A percentile compares a stretch with the other conserved stretches of the same genome.
phyloP scores from a whole-genome alignment of 2,329 filamentous ascomycete species.

The Arachnopeziza araneosa region DNA sequence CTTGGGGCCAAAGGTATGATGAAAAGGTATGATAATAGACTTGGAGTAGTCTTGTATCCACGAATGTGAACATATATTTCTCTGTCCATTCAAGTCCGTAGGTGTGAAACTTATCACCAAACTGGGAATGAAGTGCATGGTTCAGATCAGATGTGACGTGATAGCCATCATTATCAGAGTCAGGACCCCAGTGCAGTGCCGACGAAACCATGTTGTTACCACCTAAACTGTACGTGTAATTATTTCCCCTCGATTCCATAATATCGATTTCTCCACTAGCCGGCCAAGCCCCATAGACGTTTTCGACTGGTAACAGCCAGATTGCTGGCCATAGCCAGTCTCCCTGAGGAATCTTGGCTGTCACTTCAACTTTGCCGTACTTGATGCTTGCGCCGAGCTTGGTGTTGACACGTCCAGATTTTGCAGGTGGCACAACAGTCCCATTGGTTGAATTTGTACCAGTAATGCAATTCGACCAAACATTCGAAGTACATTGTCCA shows the following conservation, averaged over 20 bases:
- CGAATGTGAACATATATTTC: conserved; percentile 11
- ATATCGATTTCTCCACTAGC: conserved; percentile 11
- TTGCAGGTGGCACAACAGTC: conserved; percentile 68
- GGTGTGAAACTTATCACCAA: conserved; percentile 6
- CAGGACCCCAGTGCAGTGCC: conserved; percentile 10
- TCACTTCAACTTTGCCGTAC: conserved; percentile 11
- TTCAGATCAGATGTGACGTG: conserved; percentile 3
- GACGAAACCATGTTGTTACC: conserved; percentile 4
- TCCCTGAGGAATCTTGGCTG: conserved; percentile 9
- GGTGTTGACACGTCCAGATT: conserved; percentile 71
- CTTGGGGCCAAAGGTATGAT: conserved; percentile 5
- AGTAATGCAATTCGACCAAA: conserved; percentile 6
- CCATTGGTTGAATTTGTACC: conserved; percentile 31
- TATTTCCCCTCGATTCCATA: conserved; percentile 11
- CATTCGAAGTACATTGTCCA: conserved; percentile 7
- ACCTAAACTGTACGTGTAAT: conserved; percentile 6
- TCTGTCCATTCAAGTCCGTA: conserved; percentile 11
- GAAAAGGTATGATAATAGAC: conserved; percentile 8
- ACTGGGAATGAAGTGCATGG: conserved; percentile 5
- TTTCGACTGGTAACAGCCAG: conserved; percentile 8
- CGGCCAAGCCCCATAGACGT: conserved; percentile 10
- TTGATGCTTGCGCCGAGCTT: conserved; percentile 46
- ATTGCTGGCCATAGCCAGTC: conserved; percentile 14
- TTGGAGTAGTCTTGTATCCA: conserved; percentile 8
- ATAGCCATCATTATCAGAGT: conserved; percentile 2